Conservation (phyloP, 345 rosid species). For the Pistacia vera region DNA sequence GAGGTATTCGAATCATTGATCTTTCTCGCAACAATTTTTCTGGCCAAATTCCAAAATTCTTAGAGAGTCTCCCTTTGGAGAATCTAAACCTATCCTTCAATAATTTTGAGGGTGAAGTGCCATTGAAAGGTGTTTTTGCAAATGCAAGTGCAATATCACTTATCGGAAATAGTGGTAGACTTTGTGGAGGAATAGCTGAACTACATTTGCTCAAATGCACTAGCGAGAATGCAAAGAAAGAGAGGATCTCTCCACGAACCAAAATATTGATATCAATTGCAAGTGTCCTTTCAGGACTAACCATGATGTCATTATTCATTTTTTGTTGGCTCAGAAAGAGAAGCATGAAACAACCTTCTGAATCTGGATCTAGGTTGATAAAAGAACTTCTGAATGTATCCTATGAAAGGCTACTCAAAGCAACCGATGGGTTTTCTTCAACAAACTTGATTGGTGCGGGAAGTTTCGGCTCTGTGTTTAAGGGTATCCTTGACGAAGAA, state of each 20-base stretch:
- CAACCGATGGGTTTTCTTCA: slow-evolving; percentile 20
- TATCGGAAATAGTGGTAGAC: slow-evolving; percentile 15
- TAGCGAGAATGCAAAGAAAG: background rate
- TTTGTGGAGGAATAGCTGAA: slow-evolving; percentile 30
- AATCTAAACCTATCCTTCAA: slow-evolving; percentile 31
- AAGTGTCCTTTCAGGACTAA: background rate
- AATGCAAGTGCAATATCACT: slow-evolving; percentile 20
- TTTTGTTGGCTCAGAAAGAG: background rate
- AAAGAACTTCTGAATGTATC: background rate
- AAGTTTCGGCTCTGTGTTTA: background rate
- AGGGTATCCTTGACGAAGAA: background rate
- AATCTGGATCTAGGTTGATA: background rate
- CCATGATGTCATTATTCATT: background rate
- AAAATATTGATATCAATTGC: background rate
- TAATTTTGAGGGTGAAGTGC: slow-evolving; percentile 25
- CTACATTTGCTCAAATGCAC: slow-evolving; percentile 19
- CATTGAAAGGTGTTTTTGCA: slow-evolving; percentile 27
- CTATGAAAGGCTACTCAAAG: slow-evolving; percentile 1
- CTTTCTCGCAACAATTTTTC: background rate
- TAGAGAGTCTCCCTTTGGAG: slow-evolving; percentile 7
- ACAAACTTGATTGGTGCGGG: background rate
- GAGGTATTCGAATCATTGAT: background rate
- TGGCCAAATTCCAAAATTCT: slow-evolving; percentile 21
- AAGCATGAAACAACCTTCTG: background rate
- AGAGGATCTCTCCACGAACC: background rate